These are phyloP conservation scores for Hevea brasiliensis DNA, from an alignment of 345 rosid genomes.

Conservation along the genomic window DNA sequence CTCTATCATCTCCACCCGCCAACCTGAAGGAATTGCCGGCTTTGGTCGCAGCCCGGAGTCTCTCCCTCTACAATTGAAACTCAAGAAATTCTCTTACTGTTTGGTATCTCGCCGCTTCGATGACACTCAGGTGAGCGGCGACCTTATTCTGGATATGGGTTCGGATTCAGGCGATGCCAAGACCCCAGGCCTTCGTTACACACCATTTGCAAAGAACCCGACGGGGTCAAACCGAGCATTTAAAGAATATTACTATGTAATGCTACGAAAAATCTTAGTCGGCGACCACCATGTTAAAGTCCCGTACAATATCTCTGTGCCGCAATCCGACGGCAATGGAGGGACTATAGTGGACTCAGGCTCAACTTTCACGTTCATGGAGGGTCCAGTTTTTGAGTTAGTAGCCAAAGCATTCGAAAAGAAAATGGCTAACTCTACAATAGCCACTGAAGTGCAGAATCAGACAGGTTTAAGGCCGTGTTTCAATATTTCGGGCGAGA, in stretches of 20 bases:
- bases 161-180: constrained; percentile 37
- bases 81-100: constrained; percentile 76
- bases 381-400: constrained; percentile 48
- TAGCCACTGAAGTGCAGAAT: constrained; percentile 43
- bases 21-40: constrained; percentile 90
- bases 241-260: constrained; percentile 58
- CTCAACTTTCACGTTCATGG: constrained; percentile 85
- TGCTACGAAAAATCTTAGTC: constrained; percentile 57
- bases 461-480: constrained; percentile 68
- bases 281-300: constrained; percentile 55
- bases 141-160: constrained; percentile 57
- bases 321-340: constrained; percentile 67
- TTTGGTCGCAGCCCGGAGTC: constrained; percentile 77
- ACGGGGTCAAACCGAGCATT: constrained; percentile 32
- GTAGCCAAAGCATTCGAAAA: constrained; percentile 55
- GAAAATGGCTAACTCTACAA: constrained; percentile 58
- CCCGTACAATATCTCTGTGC: constrained; percentile 55
- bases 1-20: constrained; percentile 65
- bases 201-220: constrained; percentile 62
- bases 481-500: constrained; percentile 53
- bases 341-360: constrained; percentile 93
- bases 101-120: constrained; percentile 68
- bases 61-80: constrained; percentile 66
- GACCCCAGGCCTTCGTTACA: constrained; percentile 55
- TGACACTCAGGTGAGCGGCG: constrained; percentile 49